phyloP scores from a whole-genome alignment of 371 early-diverging fungal species.

The Rhizomucor miehei region DNA sequence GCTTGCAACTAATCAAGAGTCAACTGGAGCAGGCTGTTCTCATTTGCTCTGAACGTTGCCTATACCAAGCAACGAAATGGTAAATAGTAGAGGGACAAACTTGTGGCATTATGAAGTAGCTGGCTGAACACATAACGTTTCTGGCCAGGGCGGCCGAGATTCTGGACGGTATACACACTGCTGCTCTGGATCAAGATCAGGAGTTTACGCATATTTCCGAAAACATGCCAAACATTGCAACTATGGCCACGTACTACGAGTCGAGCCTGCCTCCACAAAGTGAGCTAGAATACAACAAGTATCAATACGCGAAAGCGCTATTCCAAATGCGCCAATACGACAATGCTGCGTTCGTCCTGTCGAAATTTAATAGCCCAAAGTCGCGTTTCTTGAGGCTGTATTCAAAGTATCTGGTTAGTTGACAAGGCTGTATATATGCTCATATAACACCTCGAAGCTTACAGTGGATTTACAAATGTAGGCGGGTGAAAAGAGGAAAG shows the following conservation, averaged over 20 bases:
- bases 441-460: neutral
- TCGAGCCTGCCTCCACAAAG: slow-evolving; percentile 20
- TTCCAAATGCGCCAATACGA: slow-evolving; percentile 75
- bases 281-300: slow-evolving; percentile 48
- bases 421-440: neutral
- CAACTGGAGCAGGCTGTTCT: slow-evolving; percentile 49
- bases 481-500: slow-evolving; percentile 63
- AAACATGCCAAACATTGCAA: slow-evolving; percentile 3
- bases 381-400: slow-evolving; percentile 69
- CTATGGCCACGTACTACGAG: slow-evolving; percentile 18
- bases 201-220: slow-evolving; percentile 5
- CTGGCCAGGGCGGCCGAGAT: slow-evolving; percentile 68
- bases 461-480: slow-evolving; percentile 3
- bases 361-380: slow-evolving; percentile 43
- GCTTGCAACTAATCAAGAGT: slow-evolving; percentile 10
- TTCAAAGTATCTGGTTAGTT: slow-evolving; percentile 59
- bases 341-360: slow-evolving; percentile 52
- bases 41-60: slow-evolving; percentile 68
- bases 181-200: slow-evolving; percentile 11
- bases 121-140: neutral
- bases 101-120: too few relatives aligned
- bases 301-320: slow-evolving; percentile 65
- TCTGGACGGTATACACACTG: slow-evolving; percentile 52
- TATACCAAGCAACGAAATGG: slow-evolving; percentile 71
- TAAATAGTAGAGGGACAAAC: too few relatives aligned